Evolutionary conservation across 345 rosid genomes (phyloP).

Genomic region (Gossypium turneri): DNA sequence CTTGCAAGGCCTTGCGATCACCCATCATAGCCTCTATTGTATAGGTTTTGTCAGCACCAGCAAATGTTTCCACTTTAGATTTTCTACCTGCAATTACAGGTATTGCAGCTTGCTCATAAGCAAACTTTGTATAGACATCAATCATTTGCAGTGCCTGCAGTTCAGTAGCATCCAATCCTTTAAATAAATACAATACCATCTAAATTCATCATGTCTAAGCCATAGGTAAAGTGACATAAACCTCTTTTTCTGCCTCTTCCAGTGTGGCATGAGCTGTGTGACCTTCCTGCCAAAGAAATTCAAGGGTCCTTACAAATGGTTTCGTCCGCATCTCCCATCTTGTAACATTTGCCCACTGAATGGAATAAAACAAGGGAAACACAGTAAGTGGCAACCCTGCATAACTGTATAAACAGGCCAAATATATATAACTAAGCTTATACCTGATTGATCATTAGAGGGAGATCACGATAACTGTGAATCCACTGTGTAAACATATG

Average conservation of each 20-base stretch:
- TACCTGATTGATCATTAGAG: slow-evolving; percentile 93
- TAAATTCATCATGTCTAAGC: slow-evolving; percentile 2
- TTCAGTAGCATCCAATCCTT: slow-evolving; percentile 28
- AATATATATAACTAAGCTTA: background rate
- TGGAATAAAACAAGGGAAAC: background rate
- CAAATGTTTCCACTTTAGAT: slow-evolving; percentile 81
- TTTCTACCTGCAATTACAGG: slow-evolving; percentile 92
- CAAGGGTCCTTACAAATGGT: slow-evolving; percentile 93
- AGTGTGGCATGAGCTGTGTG: slow-evolving; percentile 89
- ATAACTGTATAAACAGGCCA: background rate
- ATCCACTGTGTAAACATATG: slow-evolving; percentile 98
- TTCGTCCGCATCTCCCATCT: slow-evolving; percentile 97
- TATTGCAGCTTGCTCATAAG: slow-evolving; percentile 90
- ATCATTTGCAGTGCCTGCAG: slow-evolving; percentile 88
- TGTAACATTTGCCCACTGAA: slow-evolving; percentile 93
- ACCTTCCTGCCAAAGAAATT: slow-evolving; percentile 97
- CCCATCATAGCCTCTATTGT: slow-evolving; percentile 99
- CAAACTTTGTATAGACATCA: slow-evolving; percentile 78
- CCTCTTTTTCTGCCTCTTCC: slow-evolving; percentile 95
- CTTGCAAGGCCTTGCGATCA: slow-evolving; percentile 86
- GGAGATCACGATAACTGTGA: slow-evolving; percentile 92
- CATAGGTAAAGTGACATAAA: slow-evolving; percentile 27
- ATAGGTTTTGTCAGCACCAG: slow-evolving; percentile 84
- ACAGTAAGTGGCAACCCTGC: background rate
- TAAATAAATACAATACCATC: slow-evolving; percentile 12